phyloP scores from a whole-genome alignment of 2,329 filamentous ascomycete species.

The Xylaria sp. region DNA sequence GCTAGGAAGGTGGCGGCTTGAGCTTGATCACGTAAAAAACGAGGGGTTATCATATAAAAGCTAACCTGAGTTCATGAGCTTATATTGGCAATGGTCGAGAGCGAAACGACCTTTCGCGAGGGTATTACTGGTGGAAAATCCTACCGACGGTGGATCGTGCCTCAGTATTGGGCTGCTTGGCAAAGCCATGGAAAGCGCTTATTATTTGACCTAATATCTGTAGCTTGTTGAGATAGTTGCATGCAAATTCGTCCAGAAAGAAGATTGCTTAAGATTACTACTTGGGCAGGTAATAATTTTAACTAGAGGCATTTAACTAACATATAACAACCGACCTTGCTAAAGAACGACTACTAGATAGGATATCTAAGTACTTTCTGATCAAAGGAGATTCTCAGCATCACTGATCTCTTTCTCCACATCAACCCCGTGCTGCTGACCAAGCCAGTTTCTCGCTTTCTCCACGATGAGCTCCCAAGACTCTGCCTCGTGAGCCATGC shows the following conservation, averaged over 20 bases:
- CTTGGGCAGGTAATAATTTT: not conserved
- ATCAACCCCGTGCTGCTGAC: slow-evolving; percentile 7
- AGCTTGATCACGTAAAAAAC: not conserved
- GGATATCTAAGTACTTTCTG: not conserved
- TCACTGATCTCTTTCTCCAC: slow-evolving; percentile 23
- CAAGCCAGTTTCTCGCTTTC: slow-evolving; percentile 30
- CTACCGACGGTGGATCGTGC: slow-evolving; percentile 25
- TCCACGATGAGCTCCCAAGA: slow-evolving; percentile 31
- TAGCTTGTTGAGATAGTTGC: too few species aligned
- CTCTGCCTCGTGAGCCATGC: slow-evolving; percentile 11
- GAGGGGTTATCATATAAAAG: not conserved
- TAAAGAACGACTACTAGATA: not conserved
- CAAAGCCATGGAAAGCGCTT: slow-evolving; percentile 8
- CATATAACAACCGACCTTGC: not conserved
- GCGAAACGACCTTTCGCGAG: not conserved
- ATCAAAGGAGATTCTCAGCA: slow-evolving; percentile 11
- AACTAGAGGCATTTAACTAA: not conserved
- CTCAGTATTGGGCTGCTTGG: slow-evolving; percentile 23
- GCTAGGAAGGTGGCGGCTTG: not conserved
- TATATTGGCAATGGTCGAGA: not conserved
- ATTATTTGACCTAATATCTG: not conserved
- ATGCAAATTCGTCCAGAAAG: slow-evolving; percentile 1
- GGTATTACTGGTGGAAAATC: slow-evolving; percentile 37
- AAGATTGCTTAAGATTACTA: not conserved
- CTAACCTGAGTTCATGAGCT: not conserved